These are phyloP conservation scores for Scedosporium boydii DNA, from an alignment of 2,329 filamentous ascomycete genomes.

Conservation along the genomic window DNA sequence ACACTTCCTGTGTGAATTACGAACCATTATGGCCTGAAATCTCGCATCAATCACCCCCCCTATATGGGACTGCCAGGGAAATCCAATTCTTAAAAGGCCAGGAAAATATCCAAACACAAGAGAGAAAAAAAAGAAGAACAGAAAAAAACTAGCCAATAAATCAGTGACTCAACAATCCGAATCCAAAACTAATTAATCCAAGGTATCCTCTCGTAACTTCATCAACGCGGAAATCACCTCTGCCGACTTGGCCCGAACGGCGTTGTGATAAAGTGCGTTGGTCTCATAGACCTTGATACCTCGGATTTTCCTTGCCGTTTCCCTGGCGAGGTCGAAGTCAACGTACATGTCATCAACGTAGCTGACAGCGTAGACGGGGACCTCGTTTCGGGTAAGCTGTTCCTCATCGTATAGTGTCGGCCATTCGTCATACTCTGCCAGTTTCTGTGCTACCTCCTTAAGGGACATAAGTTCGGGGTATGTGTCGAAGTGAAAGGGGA, in stretches of 20 bases:
- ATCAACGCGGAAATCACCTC: slow-evolving; percentile 53
- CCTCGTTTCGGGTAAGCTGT: slow-evolving; percentile 64
- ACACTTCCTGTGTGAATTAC: no score
- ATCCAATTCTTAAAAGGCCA: no score
- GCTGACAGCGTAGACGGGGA: slow-evolving; percentile 77
- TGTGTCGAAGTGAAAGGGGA: slow-evolving; percentile 72
- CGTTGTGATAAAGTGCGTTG: slow-evolving; percentile 82
- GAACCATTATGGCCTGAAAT: neutral
- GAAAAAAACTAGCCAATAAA: neutral
- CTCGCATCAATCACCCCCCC: no score
- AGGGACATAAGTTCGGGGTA: slow-evolving; percentile 67
- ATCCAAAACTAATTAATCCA: slow-evolving; percentile 5
- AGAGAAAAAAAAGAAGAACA: neutral
- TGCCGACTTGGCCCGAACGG: slow-evolving; percentile 60
- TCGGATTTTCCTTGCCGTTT: slow-evolving; percentile 66
- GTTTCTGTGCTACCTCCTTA: slow-evolving; percentile 55
- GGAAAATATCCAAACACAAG: no score
- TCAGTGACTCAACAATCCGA: neutral
- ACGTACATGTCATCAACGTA: slow-evolving; percentile 93
- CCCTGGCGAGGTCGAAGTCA: slow-evolving; percentile 61
- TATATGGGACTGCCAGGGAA: no score
- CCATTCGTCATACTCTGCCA: slow-evolving; percentile 65
- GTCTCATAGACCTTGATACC: slow-evolving; percentile 75
- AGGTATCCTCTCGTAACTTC: slow-evolving; percentile 34
- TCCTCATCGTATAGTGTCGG: slow-evolving; percentile 64